Percentiles rank a stretch among this genome's conserved stretches.
phyloP scores from a whole-genome alignment of 768 basidiomycete species.

The Podaxis mareebaensis region DNA sequence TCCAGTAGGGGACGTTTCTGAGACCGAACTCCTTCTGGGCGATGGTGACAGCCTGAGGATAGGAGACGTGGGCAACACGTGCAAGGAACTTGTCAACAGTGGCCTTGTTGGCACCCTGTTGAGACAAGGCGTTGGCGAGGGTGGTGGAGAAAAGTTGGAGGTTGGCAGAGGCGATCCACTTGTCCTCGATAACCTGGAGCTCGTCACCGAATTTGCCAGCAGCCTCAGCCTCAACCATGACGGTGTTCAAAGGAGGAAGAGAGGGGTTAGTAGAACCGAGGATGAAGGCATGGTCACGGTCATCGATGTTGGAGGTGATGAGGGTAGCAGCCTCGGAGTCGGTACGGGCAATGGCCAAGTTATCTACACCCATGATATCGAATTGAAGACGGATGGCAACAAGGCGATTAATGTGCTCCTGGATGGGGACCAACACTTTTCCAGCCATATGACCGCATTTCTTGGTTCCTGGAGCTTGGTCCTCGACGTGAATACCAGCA shows the following conservation, averaged over 20 bases:
- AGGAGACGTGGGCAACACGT: slow-evolving; percentile 67
- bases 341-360: slow-evolving; percentile 90
- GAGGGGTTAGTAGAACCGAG: slow-evolving; percentile 84
- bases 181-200: slow-evolving; percentile 86
- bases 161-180: slow-evolving; percentile 79
- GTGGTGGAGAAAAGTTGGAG: slow-evolving; percentile 77
- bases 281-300: slow-evolving; percentile 97
- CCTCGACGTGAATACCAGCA: slow-evolving; percentile 96
- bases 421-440: slow-evolving; percentile 95
- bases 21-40: slow-evolving; percentile 82
- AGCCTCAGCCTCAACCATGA: slow-evolving; percentile 85
- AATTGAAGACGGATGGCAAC: slow-evolving; percentile 96
- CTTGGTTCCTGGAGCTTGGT: slow-evolving; percentile 97
- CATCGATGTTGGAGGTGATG: slow-evolving; percentile 95
- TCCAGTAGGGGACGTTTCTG: slow-evolving; percentile 78
- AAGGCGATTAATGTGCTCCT: slow-evolving; percentile 97
- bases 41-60: slow-evolving; percentile 66
- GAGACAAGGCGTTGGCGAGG: slow-evolving; percentile 65
- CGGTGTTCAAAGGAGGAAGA: slow-evolving; percentile 66
- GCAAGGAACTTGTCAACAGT: slow-evolving; percentile 62
- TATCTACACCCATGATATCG: slow-evolving; percentile 98
- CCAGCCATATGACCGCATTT: slow-evolving; percentile 95
- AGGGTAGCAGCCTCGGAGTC: slow-evolving; percentile 98
- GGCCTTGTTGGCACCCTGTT: slow-evolving; percentile 51
- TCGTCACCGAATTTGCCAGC: slow-evolving; percentile 76